Evolutionary conservation across 192 early-diverging fungal species (phyloP).

Genomic region (Chytriomyces sp.): DNA sequence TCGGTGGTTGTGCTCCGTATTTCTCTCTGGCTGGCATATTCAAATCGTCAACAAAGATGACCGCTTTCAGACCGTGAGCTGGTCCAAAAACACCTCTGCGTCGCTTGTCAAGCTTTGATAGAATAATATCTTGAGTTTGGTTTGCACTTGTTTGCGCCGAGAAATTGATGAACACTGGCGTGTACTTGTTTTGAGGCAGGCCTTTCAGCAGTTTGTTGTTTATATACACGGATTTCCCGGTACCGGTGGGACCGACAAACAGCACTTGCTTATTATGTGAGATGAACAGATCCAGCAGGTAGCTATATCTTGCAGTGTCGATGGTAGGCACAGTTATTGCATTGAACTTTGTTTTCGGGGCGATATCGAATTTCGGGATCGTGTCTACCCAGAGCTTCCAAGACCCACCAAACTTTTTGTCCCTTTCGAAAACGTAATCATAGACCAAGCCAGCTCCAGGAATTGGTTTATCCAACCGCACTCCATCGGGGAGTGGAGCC

Average conservation of each 20-base stretch:
- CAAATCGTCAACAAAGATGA: conserved; percentile 69
- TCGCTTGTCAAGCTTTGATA: conserved; percentile 63
- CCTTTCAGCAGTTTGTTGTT: conserved; percentile 65
- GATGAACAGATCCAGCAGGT: conserved; percentile 58
- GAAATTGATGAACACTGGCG: conserved; percentile 68
- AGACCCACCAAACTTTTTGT: conserved; percentile 57
- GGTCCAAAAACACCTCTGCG: conserved; percentile 63
- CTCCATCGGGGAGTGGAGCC: conserved; percentile 44
- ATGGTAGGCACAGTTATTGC: conserved; percentile 65
- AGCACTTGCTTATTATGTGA: conserved; percentile 60
- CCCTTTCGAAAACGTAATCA: conserved; percentile 64
- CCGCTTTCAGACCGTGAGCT: conserved; percentile 54
- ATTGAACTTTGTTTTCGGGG: conserved; percentile 58
- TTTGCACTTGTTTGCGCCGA: conserved; percentile 67
- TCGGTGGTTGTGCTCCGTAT: conserved; percentile 67
- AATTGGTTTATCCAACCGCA: conserved; percentile 63
- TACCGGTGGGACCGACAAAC: conserved; percentile 64
- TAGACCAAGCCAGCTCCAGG: conserved; percentile 53
- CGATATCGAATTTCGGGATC: conserved; percentile 60
- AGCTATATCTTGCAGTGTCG: conserved; percentile 60
- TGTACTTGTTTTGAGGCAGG: conserved; percentile 54
- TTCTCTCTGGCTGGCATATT: conserved; percentile 70
- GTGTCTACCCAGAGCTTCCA: conserved; percentile 66
- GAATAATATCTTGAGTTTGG: conserved; percentile 66
- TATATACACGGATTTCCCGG: conserved; percentile 64